Conservation (phyloP, 1,284 basidiomycete genomes). For the Ustilago lituana region DNA sequence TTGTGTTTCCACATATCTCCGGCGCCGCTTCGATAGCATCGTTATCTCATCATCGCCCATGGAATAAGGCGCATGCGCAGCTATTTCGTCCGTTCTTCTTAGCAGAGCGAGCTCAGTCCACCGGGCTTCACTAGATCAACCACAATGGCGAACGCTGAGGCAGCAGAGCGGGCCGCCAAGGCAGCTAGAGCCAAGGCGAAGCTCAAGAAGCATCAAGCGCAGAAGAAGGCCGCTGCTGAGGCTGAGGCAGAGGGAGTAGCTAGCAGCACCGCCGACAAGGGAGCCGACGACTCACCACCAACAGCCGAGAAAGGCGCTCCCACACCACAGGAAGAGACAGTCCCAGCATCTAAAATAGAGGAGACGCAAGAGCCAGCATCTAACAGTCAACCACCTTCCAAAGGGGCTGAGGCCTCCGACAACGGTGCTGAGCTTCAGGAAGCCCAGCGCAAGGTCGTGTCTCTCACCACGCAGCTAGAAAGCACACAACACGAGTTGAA, state of each 20-base stretch:
- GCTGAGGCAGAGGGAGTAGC: constrained; percentile 21
- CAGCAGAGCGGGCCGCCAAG: constrained; percentile 51
- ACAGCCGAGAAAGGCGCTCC: constrained; percentile 23
- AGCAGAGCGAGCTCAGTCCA: no score
- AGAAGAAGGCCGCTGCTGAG: constrained; percentile 50
- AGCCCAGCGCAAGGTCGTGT: constrained; percentile 11
- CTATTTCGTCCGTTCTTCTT: neutral
- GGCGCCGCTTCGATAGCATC: no score
- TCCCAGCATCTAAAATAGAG: neutral
- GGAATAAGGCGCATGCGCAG: neutral
- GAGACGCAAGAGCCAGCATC: neutral
- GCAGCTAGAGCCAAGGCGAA: constrained; percentile 50
- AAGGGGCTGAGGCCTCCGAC: neutral
- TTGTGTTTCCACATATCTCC: no score
- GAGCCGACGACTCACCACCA: constrained; percentile 4
- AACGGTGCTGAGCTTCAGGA: constrained; percentile 16
- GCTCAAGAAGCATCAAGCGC: constrained; percentile 56
- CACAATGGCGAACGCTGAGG: constrained; percentile 51
- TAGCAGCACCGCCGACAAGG: constrained; percentile 12
- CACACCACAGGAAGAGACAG: constrained; percentile 9
- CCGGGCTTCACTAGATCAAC: neutral
- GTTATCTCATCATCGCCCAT: no score
- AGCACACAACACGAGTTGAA: constrained; percentile 14
- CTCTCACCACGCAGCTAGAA: constrained; percentile 24
- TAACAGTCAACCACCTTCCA: neutral